Base-by-base conservation (phyloP, 306 rosid genomes). In the Lablab purpureus region DNA sequence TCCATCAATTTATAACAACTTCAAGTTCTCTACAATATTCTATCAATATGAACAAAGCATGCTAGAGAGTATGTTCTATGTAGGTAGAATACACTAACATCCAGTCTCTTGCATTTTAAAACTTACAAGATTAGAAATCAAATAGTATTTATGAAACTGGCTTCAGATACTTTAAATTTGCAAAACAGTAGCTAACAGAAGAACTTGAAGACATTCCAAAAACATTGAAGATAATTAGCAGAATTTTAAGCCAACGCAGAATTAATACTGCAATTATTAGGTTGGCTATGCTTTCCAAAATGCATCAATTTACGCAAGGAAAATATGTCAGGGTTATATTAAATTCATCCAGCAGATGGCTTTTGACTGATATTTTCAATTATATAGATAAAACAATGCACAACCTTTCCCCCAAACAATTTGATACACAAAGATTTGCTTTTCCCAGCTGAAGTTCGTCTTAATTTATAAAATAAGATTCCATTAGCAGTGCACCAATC, bases 321-420 rank as follows among this genome's bases (percentile, higher is more conserved):
- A 75, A 59, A 49, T 34, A 34, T 69, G 63, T 77, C 34, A 47
- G 71, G 37, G 13, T 60, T 50, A 56, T 15, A 80, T 27, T 45
- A 34, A 56, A 30, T 22, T 19, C 32, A 15, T 56, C 21, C 11
- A 45, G 45, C 6, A 19, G 19, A 58, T 32, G 36, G 14, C 40
- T 66, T 11, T 22, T 46, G 18, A 55, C 14, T 13, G 11, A 56
- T 4, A 1, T 21, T 27, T 32, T 40, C 25, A 13, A 23, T 6
- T 18, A 0, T 25, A 0, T 1, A 10, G 14, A 14, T 21, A 21
- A 40, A 74, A 5, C 10, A 12, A 36, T 22, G 21, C 28, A 63
- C n/a, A n/a, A n/a, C 11, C 64, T 32, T n/a, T 21, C 22, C 17
- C 49, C 49, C 5, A 43, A 43, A 43, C 1, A 43, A 43, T 43